Percentiles rank a stretch among this genome's conserved stretches.
These are phyloP conservation scores for Setomelanomma holmii DNA, from an alignment of 2,329 filamentous ascomycete genomes.

Conservation along the genomic window DNA sequence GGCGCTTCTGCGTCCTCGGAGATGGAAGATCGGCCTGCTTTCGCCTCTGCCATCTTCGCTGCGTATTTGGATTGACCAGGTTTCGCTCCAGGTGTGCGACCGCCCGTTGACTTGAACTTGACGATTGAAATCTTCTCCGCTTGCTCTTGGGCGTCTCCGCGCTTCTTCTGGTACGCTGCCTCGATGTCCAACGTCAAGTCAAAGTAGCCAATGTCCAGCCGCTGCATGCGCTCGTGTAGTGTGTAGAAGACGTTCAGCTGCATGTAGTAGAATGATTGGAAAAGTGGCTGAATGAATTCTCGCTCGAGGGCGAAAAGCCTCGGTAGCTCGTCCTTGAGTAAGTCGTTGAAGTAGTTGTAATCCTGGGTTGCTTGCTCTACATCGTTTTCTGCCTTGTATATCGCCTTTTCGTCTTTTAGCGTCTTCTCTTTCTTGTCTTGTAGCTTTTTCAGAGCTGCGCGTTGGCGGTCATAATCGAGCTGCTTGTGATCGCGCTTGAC, in stretches of 20 bases:
- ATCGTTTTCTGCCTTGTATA: conserved; percentile 94
- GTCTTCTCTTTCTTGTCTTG: conserved; percentile 98
- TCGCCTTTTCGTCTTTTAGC: conserved; percentile 94
- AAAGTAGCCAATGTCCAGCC: conserved; percentile 96
- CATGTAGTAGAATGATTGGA: conserved; percentile 99
- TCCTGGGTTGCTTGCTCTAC: conserved; percentile 92
- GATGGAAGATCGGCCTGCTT: conserved; percentile 38
- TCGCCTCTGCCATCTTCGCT: conserved; percentile 48
- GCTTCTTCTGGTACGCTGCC: conserved; percentile 87
- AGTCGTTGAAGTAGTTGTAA: conserved; percentile 96
- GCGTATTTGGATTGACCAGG: conserved; percentile 48
- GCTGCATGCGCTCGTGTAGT: conserved; percentile 96
- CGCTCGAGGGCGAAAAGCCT: conserved; percentile 88
- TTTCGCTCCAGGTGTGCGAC: conserved; percentile 49
- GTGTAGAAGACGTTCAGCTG: conserved; percentile 99
- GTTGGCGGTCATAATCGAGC: conserved; percentile 91
- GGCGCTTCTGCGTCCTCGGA: conserved; percentile 45
- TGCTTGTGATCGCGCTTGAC: conserved; percentile 96
- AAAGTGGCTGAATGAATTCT: conserved; percentile 94
- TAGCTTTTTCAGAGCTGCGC: conserved; percentile 84
- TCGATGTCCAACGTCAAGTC: conserved; percentile 90
- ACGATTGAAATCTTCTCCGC: conserved; percentile 86
- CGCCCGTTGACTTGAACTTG: conserved; percentile 89
- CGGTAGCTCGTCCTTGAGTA: conserved; percentile 94
- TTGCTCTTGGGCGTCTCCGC: conserved; percentile 83